These are phyloP conservation scores for Xylaria sp. DNA, from an alignment of 2,329 filamentous ascomycete species.

Conservation along the genomic window DNA sequence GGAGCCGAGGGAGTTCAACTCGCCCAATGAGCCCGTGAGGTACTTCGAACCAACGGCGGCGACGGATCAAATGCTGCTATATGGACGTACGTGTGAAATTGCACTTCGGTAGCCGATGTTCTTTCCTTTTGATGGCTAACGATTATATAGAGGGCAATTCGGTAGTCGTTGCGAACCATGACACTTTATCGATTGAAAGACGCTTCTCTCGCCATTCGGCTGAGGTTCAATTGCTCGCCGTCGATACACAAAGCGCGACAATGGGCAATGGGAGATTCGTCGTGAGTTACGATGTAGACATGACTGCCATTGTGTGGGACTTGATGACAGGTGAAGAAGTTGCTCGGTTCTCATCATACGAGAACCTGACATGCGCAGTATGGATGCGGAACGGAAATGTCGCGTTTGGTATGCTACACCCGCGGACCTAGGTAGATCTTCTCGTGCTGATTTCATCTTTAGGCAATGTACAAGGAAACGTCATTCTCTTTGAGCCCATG, in stretches of 20 bases:
- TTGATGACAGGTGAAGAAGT: conserved; percentile 90
- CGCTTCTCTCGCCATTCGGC: conserved; percentile 86
- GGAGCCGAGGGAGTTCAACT: conserved; percentile 63
- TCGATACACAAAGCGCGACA: conserved; percentile 92
- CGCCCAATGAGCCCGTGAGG: conserved; percentile 60
- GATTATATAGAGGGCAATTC: conserved; percentile 71
- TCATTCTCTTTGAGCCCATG: conserved; percentile 92
- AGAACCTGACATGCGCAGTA: conserved; percentile 82
- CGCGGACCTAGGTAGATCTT: neutral
- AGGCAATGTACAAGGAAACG: conserved; percentile 93
- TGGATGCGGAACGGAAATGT: conserved; percentile 99
- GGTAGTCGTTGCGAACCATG: conserved; percentile 90
- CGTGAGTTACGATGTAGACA: conserved; percentile 90
- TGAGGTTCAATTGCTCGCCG: conserved; percentile 83
- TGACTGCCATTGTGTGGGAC: conserved; percentile 97
- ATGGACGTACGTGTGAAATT: conserved; percentile 63
- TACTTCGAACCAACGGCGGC: conserved; percentile 89
- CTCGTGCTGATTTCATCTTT: conserved; percentile 21
- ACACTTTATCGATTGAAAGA: conserved; percentile 88
- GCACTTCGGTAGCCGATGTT: conserved; percentile 1
- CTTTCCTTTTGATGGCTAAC: conserved; percentile 34
- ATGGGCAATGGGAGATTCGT: conserved; percentile 84
- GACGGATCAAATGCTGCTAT: conserved; percentile 90
- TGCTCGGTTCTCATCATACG: conserved; percentile 91
- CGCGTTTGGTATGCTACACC: conserved; percentile 80